Percentiles rank a stretch among this genome's conserved stretches.
These are phyloP conservation scores for Alternaria longipes DNA, from an alignment of 2,329 filamentous ascomycete species.

Conservation along the genomic window DNA sequence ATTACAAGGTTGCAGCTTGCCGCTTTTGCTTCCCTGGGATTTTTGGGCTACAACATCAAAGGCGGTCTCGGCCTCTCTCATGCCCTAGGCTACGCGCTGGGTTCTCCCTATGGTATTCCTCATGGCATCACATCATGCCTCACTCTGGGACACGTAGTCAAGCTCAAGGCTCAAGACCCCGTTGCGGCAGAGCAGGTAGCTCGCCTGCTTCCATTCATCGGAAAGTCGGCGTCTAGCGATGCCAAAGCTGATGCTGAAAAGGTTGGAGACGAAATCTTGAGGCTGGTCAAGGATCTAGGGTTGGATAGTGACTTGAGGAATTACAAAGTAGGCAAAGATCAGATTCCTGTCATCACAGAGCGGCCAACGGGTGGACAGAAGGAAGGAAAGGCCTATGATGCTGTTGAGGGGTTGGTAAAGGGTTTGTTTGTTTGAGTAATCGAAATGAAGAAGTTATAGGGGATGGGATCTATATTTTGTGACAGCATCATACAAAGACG, in stretches of 20 bases:
- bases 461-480: not conserved
- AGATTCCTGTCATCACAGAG: conserved; percentile 56
- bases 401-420: conserved; percentile 56
- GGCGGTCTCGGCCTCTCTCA: conserved; percentile 61
- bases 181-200: conserved; percentile 58
- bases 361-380: conserved; percentile 56
- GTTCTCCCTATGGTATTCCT: conserved; percentile 64
- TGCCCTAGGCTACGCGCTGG: conserved; percentile 62
- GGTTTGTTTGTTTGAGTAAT: conserved; percentile 45
- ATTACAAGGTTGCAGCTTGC: conserved; percentile 64
- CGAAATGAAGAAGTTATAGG: not conserved
- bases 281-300: conserved; percentile 56
- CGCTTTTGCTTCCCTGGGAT: conserved; percentile 61
- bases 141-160: conserved; percentile 64
- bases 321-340: conserved; percentile 55
- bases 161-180: conserved; percentile 59
- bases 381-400: conserved; percentile 54
- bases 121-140: conserved; percentile 66
- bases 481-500: not conserved
- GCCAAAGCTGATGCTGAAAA: conserved; percentile 54
- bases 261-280: conserved; percentile 57
- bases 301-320: conserved; percentile 58
- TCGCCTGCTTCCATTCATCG: conserved; percentile 56
- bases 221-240: conserved; percentile 52
- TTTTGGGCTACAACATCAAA: conserved; percentile 61